Evolutionary conservation across 306 rosid species (phyloP), one percentile per base, ranked within the genome.

Genomic region (Styphnolobium japonicum): DNA sequence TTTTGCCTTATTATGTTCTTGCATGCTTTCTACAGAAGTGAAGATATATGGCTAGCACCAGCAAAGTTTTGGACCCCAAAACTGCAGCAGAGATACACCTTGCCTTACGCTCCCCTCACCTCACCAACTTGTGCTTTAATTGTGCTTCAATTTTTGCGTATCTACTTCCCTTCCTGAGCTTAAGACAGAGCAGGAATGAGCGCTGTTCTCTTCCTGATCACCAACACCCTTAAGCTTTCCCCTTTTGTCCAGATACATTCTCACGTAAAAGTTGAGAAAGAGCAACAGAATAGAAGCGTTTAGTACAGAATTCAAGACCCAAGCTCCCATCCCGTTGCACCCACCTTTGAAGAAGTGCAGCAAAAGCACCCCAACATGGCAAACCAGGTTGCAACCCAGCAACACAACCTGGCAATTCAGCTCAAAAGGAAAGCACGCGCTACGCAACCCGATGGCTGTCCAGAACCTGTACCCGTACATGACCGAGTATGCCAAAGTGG

Each of bases 291-390:
- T 57, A 0, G 87, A 92, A 6, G 79, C 87, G 25, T 94, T 94
- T 0, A 89, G 85, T 1, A 92, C 86, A 1, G 97, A 87, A 73
- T 94, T 92, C 67, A 94, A 83, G 6, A 80, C 77, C 95, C 97
- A 92, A 4, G 97, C 97, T 0, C 97, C 95, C 5, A 94, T 92
- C 33, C 98, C 98, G 14, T 91, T 89, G 53, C 98, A 94, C 5
- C 97, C 97, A 0, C 97, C 97, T 43, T 67, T 88, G 62, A 78
- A 76, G 27, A 89, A 87, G 55, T 94, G 97, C 53, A 92, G 63
- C 81, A 90, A 19, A 37, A 89, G 82, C 14, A 92, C 97, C 0
- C 91, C 97, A 2, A 92, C 90, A 58, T 94, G 98, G 61, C 89
- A 88, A 3, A 89, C 86, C 56, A 92, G 36, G 64, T 91, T 91